Evolutionary conservation across 768 basidiomycete genomes (phyloP).

Genomic region (Wakefieldia striispora): DNA sequence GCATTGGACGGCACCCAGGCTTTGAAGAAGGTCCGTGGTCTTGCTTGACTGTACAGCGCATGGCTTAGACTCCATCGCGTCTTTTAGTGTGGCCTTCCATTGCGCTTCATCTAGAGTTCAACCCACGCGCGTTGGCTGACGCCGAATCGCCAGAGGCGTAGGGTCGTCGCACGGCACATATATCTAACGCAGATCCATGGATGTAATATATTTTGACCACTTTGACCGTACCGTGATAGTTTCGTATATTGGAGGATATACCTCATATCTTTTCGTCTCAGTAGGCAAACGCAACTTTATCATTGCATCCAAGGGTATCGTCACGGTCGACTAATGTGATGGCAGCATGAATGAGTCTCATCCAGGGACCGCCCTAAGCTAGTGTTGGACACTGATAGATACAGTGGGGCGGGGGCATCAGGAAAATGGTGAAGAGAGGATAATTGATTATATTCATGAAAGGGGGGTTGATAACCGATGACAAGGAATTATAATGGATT

Average conservation of each 20-base stretch:
- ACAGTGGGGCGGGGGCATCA: too few relatives aligned
- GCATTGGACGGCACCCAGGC: conserved; percentile 79
- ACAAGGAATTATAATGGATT: too few relatives aligned
- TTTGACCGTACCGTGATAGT: not conserved
- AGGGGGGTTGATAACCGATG: too few relatives aligned
- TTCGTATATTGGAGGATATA: conserved; percentile 4
- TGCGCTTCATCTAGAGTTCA: conserved; percentile 60
- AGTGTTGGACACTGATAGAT: too few relatives aligned
- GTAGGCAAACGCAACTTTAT: not conserved
- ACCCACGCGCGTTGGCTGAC: conserved; percentile 34
- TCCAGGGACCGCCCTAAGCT: not conserved
- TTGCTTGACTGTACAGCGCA: not conserved
- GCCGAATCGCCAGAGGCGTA: conserved; percentile 17
- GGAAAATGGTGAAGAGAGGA: too few relatives aligned
- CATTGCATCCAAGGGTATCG: not conserved
- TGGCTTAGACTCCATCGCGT: not conserved
- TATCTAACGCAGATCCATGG: conserved; percentile 4
- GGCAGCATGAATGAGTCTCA: not conserved
- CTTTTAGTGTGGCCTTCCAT: conserved; percentile 65
- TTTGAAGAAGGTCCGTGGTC: conserved; percentile 72
- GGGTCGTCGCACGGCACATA: not conserved
- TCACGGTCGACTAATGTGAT: too few relatives aligned
- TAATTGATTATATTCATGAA: too few relatives aligned
- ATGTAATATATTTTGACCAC: conserved; percentile 9
- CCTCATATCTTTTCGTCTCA: not conserved